Conservation (phyloP, 805 yeast species). For the Metschnikowia henanensis region DNA sequence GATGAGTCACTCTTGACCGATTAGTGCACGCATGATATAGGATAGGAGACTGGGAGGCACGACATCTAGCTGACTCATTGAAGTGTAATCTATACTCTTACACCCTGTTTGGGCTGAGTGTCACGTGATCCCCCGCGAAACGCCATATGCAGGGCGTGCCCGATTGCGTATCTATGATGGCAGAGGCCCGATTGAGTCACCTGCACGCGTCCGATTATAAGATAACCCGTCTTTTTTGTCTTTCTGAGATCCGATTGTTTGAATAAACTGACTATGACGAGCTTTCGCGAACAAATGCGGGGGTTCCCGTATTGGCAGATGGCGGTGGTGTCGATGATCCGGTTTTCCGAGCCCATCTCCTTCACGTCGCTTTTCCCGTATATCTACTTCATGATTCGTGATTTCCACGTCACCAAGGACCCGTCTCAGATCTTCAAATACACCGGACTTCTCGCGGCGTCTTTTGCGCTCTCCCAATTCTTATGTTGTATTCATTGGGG, state of each 20-base stretch:
- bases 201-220: conserved; percentile 1
- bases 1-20: too few species aligned
- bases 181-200: not conserved
- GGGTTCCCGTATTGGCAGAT: conserved; percentile 24
- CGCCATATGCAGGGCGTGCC: not conserved
- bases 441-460: conserved; percentile 21
- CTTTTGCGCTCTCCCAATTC: conserved; percentile 22
- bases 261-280: conserved; percentile 3
- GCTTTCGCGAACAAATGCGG: conserved; percentile 14
- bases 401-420: conserved; percentile 19
- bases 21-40: too few species aligned
- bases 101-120: too few species aligned
- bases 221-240: not conserved
- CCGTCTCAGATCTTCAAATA: conserved; percentile 20
- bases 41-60: too few species aligned
- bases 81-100: too few species aligned
- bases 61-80: too few species aligned
- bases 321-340: conserved; percentile 18
- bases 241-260: too few species aligned
- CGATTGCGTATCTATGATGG: not conserved
- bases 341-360: conserved; percentile 23
- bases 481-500: conserved; percentile 31
- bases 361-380: conserved; percentile 24
- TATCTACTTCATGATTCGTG: conserved; percentile 22
- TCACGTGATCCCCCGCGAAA: too few species aligned